phyloP scores from a whole-genome alignment of 441 rosid genomes.

The Arabidopsis hybrid region DNA sequence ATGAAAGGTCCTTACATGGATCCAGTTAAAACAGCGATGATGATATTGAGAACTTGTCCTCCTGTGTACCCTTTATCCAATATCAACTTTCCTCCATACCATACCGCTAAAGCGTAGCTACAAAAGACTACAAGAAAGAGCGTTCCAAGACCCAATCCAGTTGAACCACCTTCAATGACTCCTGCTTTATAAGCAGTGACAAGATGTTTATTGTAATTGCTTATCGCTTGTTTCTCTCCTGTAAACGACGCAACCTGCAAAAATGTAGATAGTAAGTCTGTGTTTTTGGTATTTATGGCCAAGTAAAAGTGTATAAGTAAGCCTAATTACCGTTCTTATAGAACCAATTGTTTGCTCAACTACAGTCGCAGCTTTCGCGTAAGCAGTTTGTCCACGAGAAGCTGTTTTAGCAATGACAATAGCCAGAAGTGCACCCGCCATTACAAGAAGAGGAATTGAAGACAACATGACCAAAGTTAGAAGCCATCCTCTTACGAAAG shows the following conservation, averaged over 20 bases:
- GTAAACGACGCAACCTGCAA: slow-evolving; percentile 69
- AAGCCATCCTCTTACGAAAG: slow-evolving; percentile 81
- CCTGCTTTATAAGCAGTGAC: slow-evolving; percentile 66
- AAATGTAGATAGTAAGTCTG: background rate
- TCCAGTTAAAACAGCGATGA: slow-evolving; percentile 71
- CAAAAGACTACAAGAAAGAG: slow-evolving; percentile 53
- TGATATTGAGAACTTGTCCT: slow-evolving; percentile 65
- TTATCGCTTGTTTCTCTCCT: slow-evolving; percentile 76
- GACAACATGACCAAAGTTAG: slow-evolving; percentile 73
- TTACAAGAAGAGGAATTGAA: slow-evolving; percentile 70
- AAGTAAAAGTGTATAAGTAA: background rate
- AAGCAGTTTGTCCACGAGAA: slow-evolving; percentile 75
- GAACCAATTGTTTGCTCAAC: slow-evolving; percentile 89
- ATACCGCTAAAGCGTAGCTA: slow-evolving; percentile 69
- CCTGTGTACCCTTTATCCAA: slow-evolving; percentile 71
- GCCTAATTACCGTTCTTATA: slow-evolving; percentile 66
- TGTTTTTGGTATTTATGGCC: background rate
- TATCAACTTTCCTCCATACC: slow-evolving; percentile 84
- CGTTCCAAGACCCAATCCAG: slow-evolving; percentile 72
- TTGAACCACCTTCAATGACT: slow-evolving; percentile 65
- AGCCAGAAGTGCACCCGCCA: slow-evolving; percentile 67
- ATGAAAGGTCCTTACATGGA: slow-evolving; percentile 38
- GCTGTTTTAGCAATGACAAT: slow-evolving; percentile 59
- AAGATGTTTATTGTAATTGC: slow-evolving; percentile 60
- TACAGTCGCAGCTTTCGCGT: slow-evolving; percentile 65